Evolutionary conservation across 345 rosid species (phyloP), one percentile per base, ranked within the genome.

Genomic region (Raphanus sativus): DNA sequence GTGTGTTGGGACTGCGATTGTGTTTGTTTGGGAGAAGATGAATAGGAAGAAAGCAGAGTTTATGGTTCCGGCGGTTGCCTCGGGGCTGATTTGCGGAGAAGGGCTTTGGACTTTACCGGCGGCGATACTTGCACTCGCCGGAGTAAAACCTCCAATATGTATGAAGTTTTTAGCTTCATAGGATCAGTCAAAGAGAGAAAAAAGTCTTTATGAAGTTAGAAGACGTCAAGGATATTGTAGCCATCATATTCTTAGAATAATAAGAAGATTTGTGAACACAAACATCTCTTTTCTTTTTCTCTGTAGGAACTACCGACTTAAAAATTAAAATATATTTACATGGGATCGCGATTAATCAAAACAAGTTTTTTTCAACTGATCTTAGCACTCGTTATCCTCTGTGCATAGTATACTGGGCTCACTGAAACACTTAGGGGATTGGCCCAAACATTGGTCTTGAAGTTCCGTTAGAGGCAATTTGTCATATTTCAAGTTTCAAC

Each of bases 81-180:
- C 97, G 0, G 98, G 98, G 42, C 80, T 94, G 13, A 88, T 94
- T 25, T 94, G 98, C 17, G 97, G 98, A 4, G 98, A 94, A 82
- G 97, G 96, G 25, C 83, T 94, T 12, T 91, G 98, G 97, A 86
- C 86, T 77, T 93, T 91, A 45, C 97, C 97, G 0, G 89, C 88
- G 59, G 84, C 98, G 6, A 55, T 90, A 55, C 96, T 94, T 66
- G 98, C 98, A 13, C 80, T 91, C 69, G 93, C 97, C 56, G 91
- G 86, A 73, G 80, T 91, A 12, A 84, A 83, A 5, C 96, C 98
- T 54, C 98, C 98, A 8, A 90, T 91, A 48, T 92, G 98, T 79
- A 90, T 91, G 95, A 92, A 84, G 82, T 94, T 94, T 77, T 30
- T 81, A 34, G 55, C 80, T 69, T 77, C 92, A 30, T 93, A 84